Percentiles rank a stretch among this genome's conserved stretches.
These are phyloP conservation scores for Chalaropsis ovoidea DNA, from an alignment of 2,329 filamentous ascomycete species.

Conservation along the genomic window DNA sequence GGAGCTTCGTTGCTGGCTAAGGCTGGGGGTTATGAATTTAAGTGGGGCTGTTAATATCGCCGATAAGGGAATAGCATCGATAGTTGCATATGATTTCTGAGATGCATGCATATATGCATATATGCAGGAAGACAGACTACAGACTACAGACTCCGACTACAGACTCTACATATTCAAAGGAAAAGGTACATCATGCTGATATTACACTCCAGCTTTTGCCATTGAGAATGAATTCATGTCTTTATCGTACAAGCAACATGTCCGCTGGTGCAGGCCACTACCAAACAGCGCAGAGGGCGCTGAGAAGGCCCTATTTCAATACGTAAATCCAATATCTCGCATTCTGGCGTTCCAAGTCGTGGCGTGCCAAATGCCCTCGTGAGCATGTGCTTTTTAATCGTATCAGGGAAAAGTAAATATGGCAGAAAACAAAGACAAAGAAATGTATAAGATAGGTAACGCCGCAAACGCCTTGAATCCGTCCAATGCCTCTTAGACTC, in stretches of 20 bases:
- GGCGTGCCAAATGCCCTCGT: not conserved
- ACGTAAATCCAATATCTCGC: not conserved
- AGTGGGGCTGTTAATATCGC: not conserved
- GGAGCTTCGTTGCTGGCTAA: not conserved
- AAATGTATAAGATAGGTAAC: slow-evolving; percentile 18
- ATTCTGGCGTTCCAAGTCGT: not conserved
- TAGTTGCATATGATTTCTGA: not conserved
- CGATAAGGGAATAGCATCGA: slow-evolving; percentile 1
- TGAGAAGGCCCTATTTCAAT: not conserved
- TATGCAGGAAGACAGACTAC: too few relatives aligned
- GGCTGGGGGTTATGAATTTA: not conserved
- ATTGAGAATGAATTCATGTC: too few relatives aligned
- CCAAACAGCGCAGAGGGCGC: too few relatives aligned
- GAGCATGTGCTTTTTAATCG: not conserved
- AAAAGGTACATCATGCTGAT: too few relatives aligned
- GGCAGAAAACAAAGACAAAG: not conserved
- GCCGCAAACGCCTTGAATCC: slow-evolving; percentile 24
- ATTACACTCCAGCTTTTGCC: too few relatives aligned
- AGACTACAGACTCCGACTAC: too few relatives aligned
- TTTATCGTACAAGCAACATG: too few relatives aligned
- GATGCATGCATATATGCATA: not conserved
- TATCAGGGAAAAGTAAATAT: not conserved
- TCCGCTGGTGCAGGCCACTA: too few relatives aligned
- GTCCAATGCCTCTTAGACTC: slow-evolving; percentile 16
- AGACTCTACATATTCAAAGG: too few relatives aligned